Evolutionary conservation across 495 filamentous ascomycete genomes (phyloP), one percentile per base, ranked within the genome.

Genomic region (Aspergillus olivimuriae): DNA sequence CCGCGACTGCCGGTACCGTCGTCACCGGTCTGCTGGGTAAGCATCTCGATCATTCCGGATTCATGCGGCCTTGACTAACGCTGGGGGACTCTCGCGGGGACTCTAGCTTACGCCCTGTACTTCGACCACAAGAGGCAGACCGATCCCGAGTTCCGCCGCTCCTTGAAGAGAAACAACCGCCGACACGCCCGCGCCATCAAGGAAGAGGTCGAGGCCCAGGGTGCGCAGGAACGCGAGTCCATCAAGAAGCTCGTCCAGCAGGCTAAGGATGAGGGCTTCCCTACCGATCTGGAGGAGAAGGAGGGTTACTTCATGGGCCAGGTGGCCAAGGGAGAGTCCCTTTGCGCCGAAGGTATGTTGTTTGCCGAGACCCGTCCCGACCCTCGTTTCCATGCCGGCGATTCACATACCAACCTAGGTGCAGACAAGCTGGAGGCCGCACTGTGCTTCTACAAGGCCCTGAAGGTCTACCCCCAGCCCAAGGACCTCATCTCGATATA

Each of bases 401-500:
- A 46, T 47, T 53, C 56, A 62, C 43, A 60, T 43, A 22, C 21
- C 33, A 31, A 37, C 39, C 48, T 58, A 92, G 87, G 83, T 48
- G 65, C 78, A 44, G 78, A 84, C 53, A 78, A 78, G 26, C 52
- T 94, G 23, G 89, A 96, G 36, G 87, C 94, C 36, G 90, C 94
- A 19, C 73, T 97, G 40, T 84, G 83, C 66, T 97, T 98, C 70
- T 98, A 95, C 79, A 90, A 86, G 75, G 92, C 92, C 30, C 76
- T 98, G 55, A 98, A 97, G 75, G 92, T 98, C 26, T 98, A 98
- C 68, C 92, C 92, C 7, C 82, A 88, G 50, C 92, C 92, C 6
- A 77, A 81, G 56, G 92, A 96, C 57, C 74, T 98, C 44, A 95
- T 98, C 62, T 75, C 72, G 44, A 96, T 98, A 61, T 98, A 96